Evolutionary conservation across 768 basidiomycete species (phyloP).

Genomic region (Dioszegia crocea): DNA sequence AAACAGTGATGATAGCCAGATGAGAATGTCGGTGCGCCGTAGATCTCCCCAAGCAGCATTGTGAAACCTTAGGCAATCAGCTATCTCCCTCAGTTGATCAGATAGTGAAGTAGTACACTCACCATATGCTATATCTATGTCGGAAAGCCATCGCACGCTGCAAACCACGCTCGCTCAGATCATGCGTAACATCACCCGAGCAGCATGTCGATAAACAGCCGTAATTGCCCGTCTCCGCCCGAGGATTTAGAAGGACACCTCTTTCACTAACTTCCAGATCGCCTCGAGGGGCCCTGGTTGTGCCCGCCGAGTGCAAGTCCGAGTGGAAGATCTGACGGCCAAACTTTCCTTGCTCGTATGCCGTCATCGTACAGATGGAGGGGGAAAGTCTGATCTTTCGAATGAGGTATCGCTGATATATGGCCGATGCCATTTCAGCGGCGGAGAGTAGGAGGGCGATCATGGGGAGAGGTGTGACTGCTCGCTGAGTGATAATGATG

Average conservation of each 20-base stretch:
- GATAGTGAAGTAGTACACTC: no score
- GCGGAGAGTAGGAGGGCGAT: constrained; percentile 18
- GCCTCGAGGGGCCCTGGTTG: no score
- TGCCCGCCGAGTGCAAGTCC: neutral
- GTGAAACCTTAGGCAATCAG: constrained; percentile 59
- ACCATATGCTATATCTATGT: neutral
- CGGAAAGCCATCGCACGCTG: neutral
- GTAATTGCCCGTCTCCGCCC: no score
- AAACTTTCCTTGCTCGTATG: neutral
- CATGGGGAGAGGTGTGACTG: neutral
- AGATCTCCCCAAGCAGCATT: constrained; percentile 71
- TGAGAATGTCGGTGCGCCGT: constrained; percentile 60
- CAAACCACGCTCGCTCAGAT: neutral
- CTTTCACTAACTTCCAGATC: no score
- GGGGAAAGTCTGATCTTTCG: neutral
- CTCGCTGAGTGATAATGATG: neutral
- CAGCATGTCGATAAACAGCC: no score
- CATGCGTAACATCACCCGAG: no score
- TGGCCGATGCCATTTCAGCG: constrained; percentile 27
- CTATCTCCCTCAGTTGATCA: no score
- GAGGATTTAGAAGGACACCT: no score
- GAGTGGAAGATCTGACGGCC: neutral
- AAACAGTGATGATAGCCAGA: constrained; percentile 80
- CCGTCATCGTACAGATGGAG: neutral
- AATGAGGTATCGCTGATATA: constrained; percentile 31